Evolutionary conservation across 1,139 yeast genomes (phyloP).

Genomic region (Scheffersomyces quercinus): DNA sequence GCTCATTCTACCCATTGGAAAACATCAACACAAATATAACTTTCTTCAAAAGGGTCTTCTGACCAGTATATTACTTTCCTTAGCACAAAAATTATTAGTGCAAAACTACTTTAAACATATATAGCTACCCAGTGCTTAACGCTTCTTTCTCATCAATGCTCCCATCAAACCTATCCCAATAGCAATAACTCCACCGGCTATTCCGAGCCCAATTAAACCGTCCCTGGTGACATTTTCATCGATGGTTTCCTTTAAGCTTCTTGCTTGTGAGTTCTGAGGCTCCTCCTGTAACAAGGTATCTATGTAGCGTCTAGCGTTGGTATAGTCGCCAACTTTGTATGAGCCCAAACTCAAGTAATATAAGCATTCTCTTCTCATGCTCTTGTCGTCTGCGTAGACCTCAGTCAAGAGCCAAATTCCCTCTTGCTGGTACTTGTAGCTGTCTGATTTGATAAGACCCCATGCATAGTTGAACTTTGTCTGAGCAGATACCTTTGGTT

Average conservation of each 20-base stretch:
- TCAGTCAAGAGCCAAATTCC: constrained; percentile 79
- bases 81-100: too few species aligned
- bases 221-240: constrained; percentile 85
- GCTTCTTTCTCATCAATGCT: constrained; percentile 48
- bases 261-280: constrained; percentile 81
- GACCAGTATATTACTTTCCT: too few species aligned
- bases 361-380: constrained; percentile 83
- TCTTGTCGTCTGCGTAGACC: constrained; percentile 75
- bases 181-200: constrained; percentile 72
- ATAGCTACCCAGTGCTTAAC: constrained; percentile 10
- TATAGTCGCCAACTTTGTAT: constrained; percentile 82
- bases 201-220: constrained; percentile 84
- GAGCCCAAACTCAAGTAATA: constrained; percentile 89
- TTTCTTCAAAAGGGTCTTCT: too few species aligned
- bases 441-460: constrained; percentile 80
- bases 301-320: constrained; percentile 82
- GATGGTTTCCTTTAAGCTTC: constrained; percentile 67
- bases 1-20: too few species aligned
- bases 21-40: too few species aligned
- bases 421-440: constrained; percentile 63
- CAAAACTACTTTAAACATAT: too few species aligned
- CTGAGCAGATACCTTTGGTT: constrained; percentile 77
- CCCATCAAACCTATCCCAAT: constrained; percentile 72
- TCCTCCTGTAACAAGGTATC: constrained; percentile 76
- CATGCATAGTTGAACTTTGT: constrained; percentile 93